These are phyloP conservation scores for Rhodotorula glutinis DNA, from an alignment of 1,284 basidiomycete genomes.

Conservation along the genomic window DNA sequence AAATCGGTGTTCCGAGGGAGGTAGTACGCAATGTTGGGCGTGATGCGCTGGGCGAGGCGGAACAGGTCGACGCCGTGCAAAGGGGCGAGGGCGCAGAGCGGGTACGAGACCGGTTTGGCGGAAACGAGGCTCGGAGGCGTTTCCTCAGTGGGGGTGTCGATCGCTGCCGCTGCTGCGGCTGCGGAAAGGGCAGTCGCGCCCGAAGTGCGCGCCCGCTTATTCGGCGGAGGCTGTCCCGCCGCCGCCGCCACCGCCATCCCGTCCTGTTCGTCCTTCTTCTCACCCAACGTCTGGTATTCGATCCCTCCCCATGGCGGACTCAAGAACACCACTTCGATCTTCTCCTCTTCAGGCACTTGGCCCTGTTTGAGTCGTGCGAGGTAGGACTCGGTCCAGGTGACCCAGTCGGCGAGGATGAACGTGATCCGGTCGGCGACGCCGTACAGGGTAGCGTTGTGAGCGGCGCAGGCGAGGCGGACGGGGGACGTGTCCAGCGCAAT, in stretches of 20 bases:
- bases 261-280: neutral
- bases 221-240: conserved; percentile 10
- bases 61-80: conserved; percentile 79
- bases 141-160: neutral
- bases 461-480: conserved; percentile 74
- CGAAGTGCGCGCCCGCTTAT: conserved; percentile 61
- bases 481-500: conserved; percentile 89
- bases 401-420: conserved; percentile 83
- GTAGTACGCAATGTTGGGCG: conserved; percentile 80
- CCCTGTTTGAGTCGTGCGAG: conserved; percentile 15
- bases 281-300: conserved; percentile 52
- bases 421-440: conserved; percentile 92
- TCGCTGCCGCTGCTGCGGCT: neutral
- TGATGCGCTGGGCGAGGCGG: conserved; percentile 63
- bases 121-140: neutral
- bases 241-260: neutral
- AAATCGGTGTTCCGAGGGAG: conserved; percentile 80
- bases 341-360: conserved; percentile 48
- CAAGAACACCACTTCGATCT: conserved; percentile 82
- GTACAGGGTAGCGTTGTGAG: conserved; percentile 87
- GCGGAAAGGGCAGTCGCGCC: conserved; percentile 50
- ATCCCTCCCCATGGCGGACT: conserved; percentile 93
- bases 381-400: conserved; percentile 68
- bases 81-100: conserved; percentile 69
- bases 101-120: conserved; percentile 53